A percentile compares a stretch with the other conserved stretches of the same genome.
These are phyloP conservation scores for Glomus cerebriforme DNA, from an alignment of 192 early-diverging fungal genomes.

Conservation along the genomic window DNA sequence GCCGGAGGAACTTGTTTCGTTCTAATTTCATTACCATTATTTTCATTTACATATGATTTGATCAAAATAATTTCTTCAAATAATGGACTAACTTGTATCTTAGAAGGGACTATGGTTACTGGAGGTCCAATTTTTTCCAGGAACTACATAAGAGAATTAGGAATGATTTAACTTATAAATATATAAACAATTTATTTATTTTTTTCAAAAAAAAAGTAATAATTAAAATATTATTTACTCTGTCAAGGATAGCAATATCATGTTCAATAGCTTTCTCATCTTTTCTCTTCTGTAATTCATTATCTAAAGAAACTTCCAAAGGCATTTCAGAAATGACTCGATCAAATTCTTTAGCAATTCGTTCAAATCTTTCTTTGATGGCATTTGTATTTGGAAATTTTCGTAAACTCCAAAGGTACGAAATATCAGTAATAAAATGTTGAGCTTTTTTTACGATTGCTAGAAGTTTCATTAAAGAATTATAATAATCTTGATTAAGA, in stretches of 20 bases:
- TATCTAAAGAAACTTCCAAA: neutral
- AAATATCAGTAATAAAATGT: slow-evolving; percentile 24
- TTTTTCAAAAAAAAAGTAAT: neutral
- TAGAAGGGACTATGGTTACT: neutral
- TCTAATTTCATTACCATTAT: slow-evolving; percentile 25
- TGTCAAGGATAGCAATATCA: slow-evolving; percentile 1
- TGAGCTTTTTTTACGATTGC: slow-evolving; percentile 18
- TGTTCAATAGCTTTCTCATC: slow-evolving; percentile 1
- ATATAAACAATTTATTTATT: neutral
- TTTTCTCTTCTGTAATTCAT: neutral
- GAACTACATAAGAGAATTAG: neutral
- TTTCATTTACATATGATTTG: slow-evolving; percentile 16
- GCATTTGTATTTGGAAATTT: slow-evolving; percentile 11
- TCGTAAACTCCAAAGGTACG: slow-evolving; percentile 7
- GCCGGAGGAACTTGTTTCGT: neutral
- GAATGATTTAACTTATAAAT: neutral
- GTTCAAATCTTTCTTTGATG: slow-evolving; percentile 4
- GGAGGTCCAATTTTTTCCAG: neutral
- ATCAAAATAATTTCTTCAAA: slow-evolving; percentile 23
- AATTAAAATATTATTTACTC: neutral
- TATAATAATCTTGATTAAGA: slow-evolving; percentile 22
- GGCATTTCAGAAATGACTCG: neutral
- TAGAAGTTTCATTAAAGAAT: slow-evolving; percentile 11
- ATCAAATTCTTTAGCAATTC: slow-evolving; percentile 19
- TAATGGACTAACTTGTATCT: slow-evolving; percentile 5